Evolutionary conservation across 495 filamentous ascomycete genomes (phyloP).

Genomic region (Xylaria curta): DNA sequence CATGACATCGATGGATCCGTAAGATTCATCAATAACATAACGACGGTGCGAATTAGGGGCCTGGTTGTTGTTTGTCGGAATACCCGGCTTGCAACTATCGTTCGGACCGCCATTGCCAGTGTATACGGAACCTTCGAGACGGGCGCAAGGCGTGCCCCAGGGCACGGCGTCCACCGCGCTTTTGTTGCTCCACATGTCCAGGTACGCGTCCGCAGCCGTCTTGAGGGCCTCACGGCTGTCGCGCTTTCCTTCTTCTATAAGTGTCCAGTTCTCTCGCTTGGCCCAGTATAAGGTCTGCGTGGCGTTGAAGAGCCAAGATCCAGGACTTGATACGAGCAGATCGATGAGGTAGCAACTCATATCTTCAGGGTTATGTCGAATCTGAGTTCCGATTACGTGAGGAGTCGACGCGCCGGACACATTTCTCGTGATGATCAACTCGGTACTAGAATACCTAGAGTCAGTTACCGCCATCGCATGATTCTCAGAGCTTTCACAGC

Average conservation of each 20-base stretch:
- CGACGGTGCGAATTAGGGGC: slow-evolving; percentile 46
- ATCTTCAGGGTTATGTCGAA: slow-evolving; percentile 41
- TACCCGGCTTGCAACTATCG: slow-evolving; percentile 48
- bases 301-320: slow-evolving; percentile 52
- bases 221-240: slow-evolving; percentile 40
- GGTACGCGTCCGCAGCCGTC: slow-evolving; percentile 48
- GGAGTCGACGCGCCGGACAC: slow-evolving; percentile 37
- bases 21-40: slow-evolving; percentile 48
- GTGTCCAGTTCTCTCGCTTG: slow-evolving; percentile 45
- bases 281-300: slow-evolving; percentile 46
- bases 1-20: slow-evolving; percentile 47
- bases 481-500: background rate
- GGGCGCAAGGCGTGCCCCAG: slow-evolving; percentile 49
- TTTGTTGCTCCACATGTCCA: slow-evolving; percentile 49
- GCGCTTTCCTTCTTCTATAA: slow-evolving; percentile 41
- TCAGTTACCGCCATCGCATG: background rate
- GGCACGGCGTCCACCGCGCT: slow-evolving; percentile 44
- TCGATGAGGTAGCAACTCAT: slow-evolving; percentile 45
- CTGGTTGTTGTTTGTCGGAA: slow-evolving; percentile 47
- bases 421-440: slow-evolving; percentile 45
- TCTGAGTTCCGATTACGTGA: slow-evolving; percentile 52
- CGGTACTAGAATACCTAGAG: slow-evolving; percentile 28
- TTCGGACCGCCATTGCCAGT: slow-evolving; percentile 43
- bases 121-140: slow-evolving; percentile 49
- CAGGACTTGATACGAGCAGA: slow-evolving; percentile 46